These are phyloP conservation scores for Epichloe coenophiala DNA, from an alignment of 2,329 filamentous ascomycete genomes.

Conservation along the genomic window DNA sequence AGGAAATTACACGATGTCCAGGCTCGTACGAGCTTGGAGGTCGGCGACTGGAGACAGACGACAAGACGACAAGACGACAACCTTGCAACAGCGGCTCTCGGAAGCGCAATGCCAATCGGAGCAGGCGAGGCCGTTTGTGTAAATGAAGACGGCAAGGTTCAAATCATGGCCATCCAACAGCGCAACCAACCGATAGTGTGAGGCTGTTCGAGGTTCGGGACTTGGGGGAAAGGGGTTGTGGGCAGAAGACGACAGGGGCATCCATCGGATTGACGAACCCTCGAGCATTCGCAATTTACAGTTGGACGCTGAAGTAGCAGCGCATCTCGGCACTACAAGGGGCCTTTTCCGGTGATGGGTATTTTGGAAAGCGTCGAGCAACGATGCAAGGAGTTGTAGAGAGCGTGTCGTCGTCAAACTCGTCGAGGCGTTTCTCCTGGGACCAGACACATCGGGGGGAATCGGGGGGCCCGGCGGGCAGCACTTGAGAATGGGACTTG, in stretches of 20 bases:
- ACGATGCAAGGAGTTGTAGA: background rate
- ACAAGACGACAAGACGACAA: background rate
- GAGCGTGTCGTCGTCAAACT: background rate
- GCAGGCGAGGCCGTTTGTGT: background rate
- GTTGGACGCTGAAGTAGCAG: background rate
- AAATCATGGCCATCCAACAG: background rate
- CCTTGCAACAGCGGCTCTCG: background rate
- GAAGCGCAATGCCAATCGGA: background rate
- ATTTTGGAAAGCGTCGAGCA: background rate
- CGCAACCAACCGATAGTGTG: background rate
- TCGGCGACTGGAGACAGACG: too few species aligned
- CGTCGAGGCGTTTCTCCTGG: background rate
- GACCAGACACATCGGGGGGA: background rate
- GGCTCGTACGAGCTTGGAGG: too few species aligned
- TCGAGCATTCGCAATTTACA: background rate
- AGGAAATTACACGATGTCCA: too few species aligned
- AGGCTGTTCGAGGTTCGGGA: too few species aligned
- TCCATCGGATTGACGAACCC: conserved; percentile 1
- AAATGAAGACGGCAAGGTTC: background rate
- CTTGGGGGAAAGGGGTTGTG: background rate
- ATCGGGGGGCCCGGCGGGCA: background rate
- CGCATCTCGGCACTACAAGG: conserved; percentile 2
- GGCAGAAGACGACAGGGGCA: background rate
- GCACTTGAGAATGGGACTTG: background rate
- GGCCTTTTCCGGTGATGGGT: background rate